Conservation (phyloP, 208 protist species). For the Endotrypanum monterogeii region DNA sequence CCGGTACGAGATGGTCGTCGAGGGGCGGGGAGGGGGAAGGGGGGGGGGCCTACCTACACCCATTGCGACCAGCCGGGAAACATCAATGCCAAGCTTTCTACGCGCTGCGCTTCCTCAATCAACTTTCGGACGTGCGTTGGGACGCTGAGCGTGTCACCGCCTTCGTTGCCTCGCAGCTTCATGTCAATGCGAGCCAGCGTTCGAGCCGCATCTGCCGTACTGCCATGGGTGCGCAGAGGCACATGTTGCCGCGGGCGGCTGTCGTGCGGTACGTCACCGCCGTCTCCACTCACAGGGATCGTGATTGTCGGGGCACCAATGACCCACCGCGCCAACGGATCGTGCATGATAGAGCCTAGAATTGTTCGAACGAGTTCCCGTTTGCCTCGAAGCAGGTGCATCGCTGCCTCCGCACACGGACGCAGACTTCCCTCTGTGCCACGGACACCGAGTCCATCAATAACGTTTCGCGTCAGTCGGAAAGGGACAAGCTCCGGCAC, state of each 20-base stretch:
- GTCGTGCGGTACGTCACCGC: slow-evolving; percentile 2
- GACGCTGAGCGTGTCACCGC: slow-evolving; percentile 62
- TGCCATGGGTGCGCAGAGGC: slow-evolving; percentile 29
- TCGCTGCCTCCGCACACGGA: slow-evolving; percentile 76
- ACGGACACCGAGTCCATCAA: slow-evolving; percentile 95
- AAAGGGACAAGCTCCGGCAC: slow-evolving; percentile 97
- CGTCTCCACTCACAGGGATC: not conserved
- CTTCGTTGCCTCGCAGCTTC: slow-evolving; percentile 88
- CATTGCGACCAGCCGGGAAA: slow-evolving; percentile 88
- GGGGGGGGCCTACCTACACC: slow-evolving; percentile 56
- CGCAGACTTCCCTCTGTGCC: slow-evolving; percentile 94
- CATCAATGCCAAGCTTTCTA: slow-evolving; percentile 64
- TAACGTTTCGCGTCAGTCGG: slow-evolving; percentile 95
- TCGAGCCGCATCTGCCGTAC: slow-evolving; percentile 67
- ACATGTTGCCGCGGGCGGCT: slow-evolving; percentile 20
- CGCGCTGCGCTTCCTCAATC: slow-evolving; percentile 65
- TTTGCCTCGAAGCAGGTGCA: slow-evolving; percentile 83
- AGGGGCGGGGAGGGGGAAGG: no score
- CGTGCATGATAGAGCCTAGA: slow-evolving; percentile 94
- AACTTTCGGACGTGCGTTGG: slow-evolving; percentile 73
- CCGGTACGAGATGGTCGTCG: no score
- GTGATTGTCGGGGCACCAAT: slow-evolving; percentile 24
- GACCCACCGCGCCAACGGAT: slow-evolving; percentile 95
- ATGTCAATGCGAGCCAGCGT: slow-evolving; percentile 76
- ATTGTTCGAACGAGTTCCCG: slow-evolving; percentile 86